Evolutionary conservation across 2,329 filamentous ascomycete genomes (phyloP).

Genomic region (Beauveria pseudobassiana): DNA sequence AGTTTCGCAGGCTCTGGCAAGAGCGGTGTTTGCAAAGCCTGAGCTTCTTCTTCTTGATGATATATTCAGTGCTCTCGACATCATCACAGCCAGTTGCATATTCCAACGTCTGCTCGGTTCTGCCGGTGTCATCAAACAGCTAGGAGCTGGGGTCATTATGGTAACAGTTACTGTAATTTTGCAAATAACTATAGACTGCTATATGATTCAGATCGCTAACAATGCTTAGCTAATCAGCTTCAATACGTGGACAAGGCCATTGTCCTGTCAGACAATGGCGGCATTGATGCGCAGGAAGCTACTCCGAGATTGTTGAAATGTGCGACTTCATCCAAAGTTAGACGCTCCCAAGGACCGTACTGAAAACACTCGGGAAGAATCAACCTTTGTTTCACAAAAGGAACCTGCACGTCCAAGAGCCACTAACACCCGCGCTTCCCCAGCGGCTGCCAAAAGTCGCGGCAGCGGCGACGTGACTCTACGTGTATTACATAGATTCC

Average conservation of each 20-base stretch:
- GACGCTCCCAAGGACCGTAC: neutral
- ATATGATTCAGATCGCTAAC: neutral
- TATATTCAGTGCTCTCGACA: conserved; percentile 30
- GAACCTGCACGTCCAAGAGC: neutral
- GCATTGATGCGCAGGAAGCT: conserved; percentile 33
- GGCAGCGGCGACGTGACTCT: neutral
- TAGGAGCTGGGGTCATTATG: neutral
- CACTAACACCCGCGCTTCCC: neutral
- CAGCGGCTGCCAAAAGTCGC: conserved; percentile 1
- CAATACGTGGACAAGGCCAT: neutral
- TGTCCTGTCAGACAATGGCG: conserved; percentile 15
- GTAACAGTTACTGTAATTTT: neutral
- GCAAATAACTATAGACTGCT: neutral
- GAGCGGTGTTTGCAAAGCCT: neutral
- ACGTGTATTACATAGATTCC: neutral
- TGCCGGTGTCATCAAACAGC: conserved; percentile 27
- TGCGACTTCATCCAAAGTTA: conserved; percentile 18
- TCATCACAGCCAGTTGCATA: conserved; percentile 29
- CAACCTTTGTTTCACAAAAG: neutral
- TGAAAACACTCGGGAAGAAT: neutral
- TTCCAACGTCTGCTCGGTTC: conserved; percentile 30
- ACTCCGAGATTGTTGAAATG: conserved; percentile 22
- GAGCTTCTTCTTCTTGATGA: conserved; percentile 16
- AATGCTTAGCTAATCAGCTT: neutral
- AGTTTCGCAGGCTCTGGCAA: conserved; percentile 13